Evolutionary conservation across 1,284 basidiomycete genomes (phyloP), one percentile per base, ranked within the genome.

Genomic region (Ganoderma lucidum): DNA sequence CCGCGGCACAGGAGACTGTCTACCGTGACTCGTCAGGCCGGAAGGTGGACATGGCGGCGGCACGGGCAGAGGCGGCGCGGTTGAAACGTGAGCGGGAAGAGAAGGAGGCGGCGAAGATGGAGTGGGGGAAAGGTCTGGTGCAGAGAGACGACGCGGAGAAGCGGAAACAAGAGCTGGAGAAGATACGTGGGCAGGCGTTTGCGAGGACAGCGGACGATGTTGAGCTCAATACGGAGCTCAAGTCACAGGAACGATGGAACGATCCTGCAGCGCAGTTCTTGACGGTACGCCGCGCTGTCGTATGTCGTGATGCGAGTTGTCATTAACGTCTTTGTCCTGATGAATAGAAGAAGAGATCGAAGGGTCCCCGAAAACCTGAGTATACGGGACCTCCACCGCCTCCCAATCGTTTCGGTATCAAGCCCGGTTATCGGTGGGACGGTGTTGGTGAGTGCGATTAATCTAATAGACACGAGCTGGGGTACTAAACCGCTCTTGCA

Each of bases 391-490:
- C 96, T 0, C 88, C 91, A 2, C 96, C 95, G 1, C 92, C 96
- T 19, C 96, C 97, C 9, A 99, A 99, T 83, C 90, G 97, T 10
- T 99, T 97, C 80, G 92, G 92, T 32, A 98, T 99, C 73, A 91
- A 89, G 67, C 98, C 97, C 14, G 97, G 97, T 0, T 97, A 97
- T 79, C 87, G 97, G 75, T 99, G 97, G 97, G 97, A 99, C 79
- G 96, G 96, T 59, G 96, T 97, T 67, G 95, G 95, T 96, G 75
- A 78, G 90, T 89, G 4, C 17, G 41, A n/a, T 45, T 41, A 42
- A 28, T 23, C 12, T 2, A 23, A 32, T 62, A 32, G 39, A 56
- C 44, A 8, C 62, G 2, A 23, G 32, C 51, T 8, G 30, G 39
- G n/a, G n/a, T 51, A 48, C 23, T 48, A n/a, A 65, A 28, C 19